phyloP scores from a whole-genome alignment of 202 grass and related monocot genomes.

The Alloteropsis angusta region DNA sequence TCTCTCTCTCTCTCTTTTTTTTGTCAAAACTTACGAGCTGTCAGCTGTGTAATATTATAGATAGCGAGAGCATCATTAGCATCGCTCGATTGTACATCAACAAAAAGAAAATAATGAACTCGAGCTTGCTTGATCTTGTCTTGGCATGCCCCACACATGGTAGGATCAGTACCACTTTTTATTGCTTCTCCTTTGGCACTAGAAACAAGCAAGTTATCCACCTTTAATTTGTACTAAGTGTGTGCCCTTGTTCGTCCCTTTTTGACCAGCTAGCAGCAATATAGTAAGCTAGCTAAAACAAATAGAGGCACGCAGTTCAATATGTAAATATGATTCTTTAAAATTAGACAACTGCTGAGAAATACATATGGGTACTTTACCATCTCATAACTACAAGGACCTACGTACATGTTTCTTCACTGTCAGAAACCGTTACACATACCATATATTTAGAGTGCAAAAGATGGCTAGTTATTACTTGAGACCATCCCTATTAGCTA shows the following conservation, averaged over 20 bases:
- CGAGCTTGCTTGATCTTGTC: not conserved
- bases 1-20: not conserved
- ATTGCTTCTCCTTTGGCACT: not conserved
- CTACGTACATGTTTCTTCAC: not conserved
- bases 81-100: not conserved
- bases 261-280: constrained; percentile 27
- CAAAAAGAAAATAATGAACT: not conserved
- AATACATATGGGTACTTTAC: not conserved
- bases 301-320: not conserved
- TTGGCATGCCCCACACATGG: constrained; percentile 3
- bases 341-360: not conserved
- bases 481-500: not conserved
- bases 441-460: not conserved
- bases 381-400: too few relatives aligned
- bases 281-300: not conserved
- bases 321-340: not conserved
- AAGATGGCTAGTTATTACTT: not conserved
- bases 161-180: constrained; percentile 16
- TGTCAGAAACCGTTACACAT: not conserved
- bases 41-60: not conserved
- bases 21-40: not conserved
- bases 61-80: not conserved
- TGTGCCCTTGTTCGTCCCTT: constrained; percentile 27
- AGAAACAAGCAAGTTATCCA: constrained; percentile 35
- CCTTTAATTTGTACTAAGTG: constrained; percentile 34